phyloP scores from a whole-genome alignment of 2,329 filamentous ascomycete genomes.

The Ophiostoma sp. region DNA sequence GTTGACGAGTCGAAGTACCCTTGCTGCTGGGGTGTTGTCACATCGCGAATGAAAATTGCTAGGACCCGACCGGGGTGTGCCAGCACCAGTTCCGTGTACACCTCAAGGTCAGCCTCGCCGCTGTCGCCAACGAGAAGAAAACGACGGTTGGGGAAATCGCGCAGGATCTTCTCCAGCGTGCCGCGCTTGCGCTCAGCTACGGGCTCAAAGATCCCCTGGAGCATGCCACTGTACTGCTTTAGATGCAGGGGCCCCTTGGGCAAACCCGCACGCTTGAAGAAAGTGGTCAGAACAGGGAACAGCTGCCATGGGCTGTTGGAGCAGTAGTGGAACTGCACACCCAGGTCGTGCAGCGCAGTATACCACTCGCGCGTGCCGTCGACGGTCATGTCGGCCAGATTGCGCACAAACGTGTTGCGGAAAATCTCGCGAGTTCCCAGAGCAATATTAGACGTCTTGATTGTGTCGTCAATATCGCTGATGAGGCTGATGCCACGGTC shows the following conservation, averaged over 20 bases:
- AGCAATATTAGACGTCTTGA: conserved; percentile 90
- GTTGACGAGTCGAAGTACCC: conserved; percentile 68
- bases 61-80: conserved; percentile 77
- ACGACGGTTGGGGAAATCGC: conserved; percentile 81
- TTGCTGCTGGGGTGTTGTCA: conserved; percentile 70
- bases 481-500: conserved; percentile 82
- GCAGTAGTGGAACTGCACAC: conserved; percentile 89
- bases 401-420: conserved; percentile 88
- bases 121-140: conserved; percentile 94
- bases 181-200: conserved; percentile 91
- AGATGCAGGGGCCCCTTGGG: conserved; percentile 87
- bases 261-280: conserved; percentile 72
- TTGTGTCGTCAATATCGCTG: conserved; percentile 95
- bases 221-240: conserved; percentile 94
- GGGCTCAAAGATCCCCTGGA: conserved; percentile 96
- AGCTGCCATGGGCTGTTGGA: conserved; percentile 99
- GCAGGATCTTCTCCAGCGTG: conserved; percentile 75
- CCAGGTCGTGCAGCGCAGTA: conserved; percentile 64
- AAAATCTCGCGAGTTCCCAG: conserved; percentile 90
- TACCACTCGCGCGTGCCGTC: conserved; percentile 93
- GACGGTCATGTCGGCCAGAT: conserved; percentile 73
- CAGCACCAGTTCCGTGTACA: conserved; percentile 88
- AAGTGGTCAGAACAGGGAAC: conserved; percentile 81
- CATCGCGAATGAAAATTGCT: conserved; percentile 89
- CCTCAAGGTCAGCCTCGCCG: conserved; percentile 92